A percentile compares a stretch with the other conserved stretches of the same genome.
Conservation (phyloP, 2,329 filamentous ascomycete species). For the Dothideomycetes sp. region DNA sequence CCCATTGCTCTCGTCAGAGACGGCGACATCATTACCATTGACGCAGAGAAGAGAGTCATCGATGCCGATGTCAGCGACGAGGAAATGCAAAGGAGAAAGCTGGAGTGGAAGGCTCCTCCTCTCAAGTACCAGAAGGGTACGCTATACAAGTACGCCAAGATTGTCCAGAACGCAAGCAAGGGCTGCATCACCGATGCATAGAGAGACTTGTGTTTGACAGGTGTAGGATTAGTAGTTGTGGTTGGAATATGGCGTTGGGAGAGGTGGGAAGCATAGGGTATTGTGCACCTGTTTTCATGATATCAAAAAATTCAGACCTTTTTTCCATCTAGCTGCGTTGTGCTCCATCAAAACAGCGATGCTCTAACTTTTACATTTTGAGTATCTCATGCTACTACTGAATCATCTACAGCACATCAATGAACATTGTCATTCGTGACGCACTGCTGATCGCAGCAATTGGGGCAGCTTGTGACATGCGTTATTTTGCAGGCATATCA, state of each 20-base stretch:
- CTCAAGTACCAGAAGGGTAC: constrained; percentile 49
- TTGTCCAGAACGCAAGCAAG: constrained; percentile 46
- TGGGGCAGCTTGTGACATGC: too few relatives aligned
- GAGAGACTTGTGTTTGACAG: constrained; percentile 1
- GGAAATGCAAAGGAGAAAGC: constrained; percentile 44
- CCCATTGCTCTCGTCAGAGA: constrained; percentile 74
- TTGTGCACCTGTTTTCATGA: too few relatives aligned
- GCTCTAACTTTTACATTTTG: too few relatives aligned
- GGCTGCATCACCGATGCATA: constrained; percentile 46
- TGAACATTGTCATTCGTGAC: too few relatives aligned
- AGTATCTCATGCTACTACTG: too few relatives aligned
- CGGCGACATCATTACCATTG: constrained; percentile 77
- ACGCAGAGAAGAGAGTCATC: constrained; percentile 60
- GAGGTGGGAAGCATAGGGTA: constrained; percentile 6
- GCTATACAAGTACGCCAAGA: constrained; percentile 46
- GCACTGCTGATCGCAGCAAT: too few relatives aligned
- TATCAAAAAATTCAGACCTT: too few relatives aligned
- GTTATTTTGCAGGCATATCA: too few relatives aligned
- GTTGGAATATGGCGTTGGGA: constrained; percentile 6
- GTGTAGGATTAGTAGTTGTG: constrained; percentile 2
- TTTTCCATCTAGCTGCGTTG: too few relatives aligned
- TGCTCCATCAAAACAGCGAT: too few relatives aligned
- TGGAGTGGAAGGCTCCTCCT: constrained; percentile 41
- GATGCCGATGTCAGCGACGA: constrained; percentile 56
- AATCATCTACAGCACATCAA: too few relatives aligned